Conservation (phyloP, 2,329 filamentous ascomycete genomes). For the Xylaria sp. region DNA sequence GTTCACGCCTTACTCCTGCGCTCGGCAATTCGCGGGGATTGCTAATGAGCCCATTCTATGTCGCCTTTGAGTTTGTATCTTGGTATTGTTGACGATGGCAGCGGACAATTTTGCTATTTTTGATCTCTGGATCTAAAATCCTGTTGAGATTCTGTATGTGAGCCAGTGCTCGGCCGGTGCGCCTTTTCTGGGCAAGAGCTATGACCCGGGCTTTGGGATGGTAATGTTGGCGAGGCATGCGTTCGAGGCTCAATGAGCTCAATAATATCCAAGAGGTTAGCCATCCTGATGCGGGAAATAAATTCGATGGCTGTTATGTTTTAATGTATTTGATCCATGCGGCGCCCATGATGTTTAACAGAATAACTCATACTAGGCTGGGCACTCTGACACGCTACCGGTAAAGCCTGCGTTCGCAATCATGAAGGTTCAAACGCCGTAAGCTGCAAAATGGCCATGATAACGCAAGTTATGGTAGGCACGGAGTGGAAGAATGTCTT, state of each 20-base stretch:
- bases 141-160: neutral
- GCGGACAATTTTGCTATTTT: neutral
- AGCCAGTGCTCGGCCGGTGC: neutral
- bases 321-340: neutral
- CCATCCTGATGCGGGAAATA: neutral
- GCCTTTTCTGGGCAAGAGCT: neutral
- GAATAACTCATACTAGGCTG: neutral
- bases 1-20: neutral
- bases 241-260: neutral
- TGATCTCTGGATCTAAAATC: neutral
- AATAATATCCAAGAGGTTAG: neutral
- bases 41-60: neutral
- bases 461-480: neutral
- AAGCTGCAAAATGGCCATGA: neutral
- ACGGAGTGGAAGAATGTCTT: neutral
- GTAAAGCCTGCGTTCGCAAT: neutral
- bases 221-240: too few species aligned
- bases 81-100: neutral
- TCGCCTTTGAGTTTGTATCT: neutral
- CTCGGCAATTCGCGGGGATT: neutral
- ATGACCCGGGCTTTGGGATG: neutral
- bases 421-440: neutral
- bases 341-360: neutral
- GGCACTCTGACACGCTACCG: neutral
- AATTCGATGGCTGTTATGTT: neutral